Evolutionary conservation across 768 basidiomycete species (phyloP), one percentile per base, ranked within the genome.

Genomic region (Rhodocollybia butyracea): DNA sequence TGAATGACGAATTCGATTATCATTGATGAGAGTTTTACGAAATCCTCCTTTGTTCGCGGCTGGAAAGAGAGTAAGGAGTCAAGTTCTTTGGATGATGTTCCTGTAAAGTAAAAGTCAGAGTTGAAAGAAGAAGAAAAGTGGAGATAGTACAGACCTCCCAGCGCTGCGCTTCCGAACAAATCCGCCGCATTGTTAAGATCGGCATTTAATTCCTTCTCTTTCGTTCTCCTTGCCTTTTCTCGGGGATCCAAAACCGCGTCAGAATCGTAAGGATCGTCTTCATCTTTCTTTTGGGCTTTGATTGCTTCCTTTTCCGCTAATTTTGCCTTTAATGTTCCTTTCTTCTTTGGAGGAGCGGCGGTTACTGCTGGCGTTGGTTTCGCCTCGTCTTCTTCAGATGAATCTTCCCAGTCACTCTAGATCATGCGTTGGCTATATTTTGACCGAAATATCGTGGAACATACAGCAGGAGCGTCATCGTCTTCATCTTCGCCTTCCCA

Each of bases 401-500:
- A 89, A 31, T 77, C 90, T 63, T 98, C 95, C 96, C 96, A 98
- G 71, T 97, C 95, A 70, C 91, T 94, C 93, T 96, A 41, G 46
- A 30, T 61, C 51, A 57, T 58, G 12, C 4, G 13, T 51, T 30
- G 11, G 3, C 5, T 19, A 53, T 19, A 3, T 21, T 32, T 21
- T 21, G 5, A n/a, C 24, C 26, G 17, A 34, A 29, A 21, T 29
- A 13, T 4, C 13, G 32, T 38, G 46, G 42, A 39, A 79, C 89
- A 63, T 65, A 95, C 93, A 51, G 84, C 89, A 39, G 89, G 89
- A 2, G 60, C 73, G n/a, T 85, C 82, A 12, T 86, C 86, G 0
- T 95, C 93, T 64, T 90, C 90, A 64, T 97, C 95, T 69, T 98
- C 95, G 45, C 90, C 95, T 58, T 86, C 88, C 87, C 90, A 97